These are phyloP conservation scores for Pythium myriotylum DNA, from an alignment of 352 stramenopile genomes.

Conservation along the genomic window DNA sequence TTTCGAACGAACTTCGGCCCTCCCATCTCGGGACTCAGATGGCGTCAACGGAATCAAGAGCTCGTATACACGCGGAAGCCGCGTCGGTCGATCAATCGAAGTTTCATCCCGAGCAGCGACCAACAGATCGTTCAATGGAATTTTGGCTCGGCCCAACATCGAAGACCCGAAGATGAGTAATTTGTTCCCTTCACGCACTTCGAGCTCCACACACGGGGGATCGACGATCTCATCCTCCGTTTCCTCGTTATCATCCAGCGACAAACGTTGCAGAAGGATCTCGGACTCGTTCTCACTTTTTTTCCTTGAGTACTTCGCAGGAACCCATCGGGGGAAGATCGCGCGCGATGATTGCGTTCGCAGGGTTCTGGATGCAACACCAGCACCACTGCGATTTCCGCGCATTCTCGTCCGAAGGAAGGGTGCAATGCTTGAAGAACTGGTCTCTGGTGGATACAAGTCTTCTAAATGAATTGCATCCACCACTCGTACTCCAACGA, in stretches of 20 bases:
- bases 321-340: conserved; percentile 70
- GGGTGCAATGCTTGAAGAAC: conserved; percentile 9
- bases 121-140: conserved; percentile 59
- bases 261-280: conserved; percentile 19
- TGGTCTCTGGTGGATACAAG: conserved; percentile 26
- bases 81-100: background rate
- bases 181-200: conserved; percentile 73
- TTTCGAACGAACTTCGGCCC: conserved; percentile 8
- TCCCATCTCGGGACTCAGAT: background rate
- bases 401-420: conserved; percentile 24
- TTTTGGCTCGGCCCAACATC: conserved; percentile 44
- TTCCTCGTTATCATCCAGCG: conserved; percentile 7
- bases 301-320: conserved; percentile 40
- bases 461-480: conserved; percentile 29
- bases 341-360: conserved; percentile 35
- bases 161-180: conserved; percentile 71
- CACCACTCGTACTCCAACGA: conserved; percentile 23
- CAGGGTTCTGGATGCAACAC: conserved; percentile 4
- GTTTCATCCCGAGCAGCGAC: conserved; percentile 29
- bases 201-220: conserved; percentile 31
- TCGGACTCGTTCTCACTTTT: conserved; percentile 10
- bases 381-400: conserved; percentile 1
- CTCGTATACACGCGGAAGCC: conserved; percentile 20
- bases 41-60: conserved; percentile 15
- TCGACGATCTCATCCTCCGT: background rate